Conservation (phyloP, 1,139 yeast species). For the Taphrina confusa region DNA sequence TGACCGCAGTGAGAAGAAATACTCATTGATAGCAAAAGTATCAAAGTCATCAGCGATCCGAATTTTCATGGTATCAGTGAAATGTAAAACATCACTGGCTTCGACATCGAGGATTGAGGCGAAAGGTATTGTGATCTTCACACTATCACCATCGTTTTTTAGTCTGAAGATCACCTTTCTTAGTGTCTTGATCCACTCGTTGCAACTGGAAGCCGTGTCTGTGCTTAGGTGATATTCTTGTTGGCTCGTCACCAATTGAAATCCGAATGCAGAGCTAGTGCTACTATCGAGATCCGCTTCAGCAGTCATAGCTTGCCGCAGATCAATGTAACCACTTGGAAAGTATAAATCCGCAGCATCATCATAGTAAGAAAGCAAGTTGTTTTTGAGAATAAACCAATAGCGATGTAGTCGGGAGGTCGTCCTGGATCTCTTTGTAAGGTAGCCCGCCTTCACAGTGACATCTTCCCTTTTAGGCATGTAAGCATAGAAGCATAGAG, state of each 20-base stretch:
- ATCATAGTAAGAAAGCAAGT: constrained; percentile 67
- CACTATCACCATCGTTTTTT: constrained; percentile 69
- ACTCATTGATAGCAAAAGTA: constrained; percentile 62
- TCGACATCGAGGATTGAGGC: constrained; percentile 66
- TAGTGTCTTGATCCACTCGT: constrained; percentile 74
- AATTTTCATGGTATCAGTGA: constrained; percentile 53
- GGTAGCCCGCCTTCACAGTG: constrained; percentile 55
- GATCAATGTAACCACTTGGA: constrained; percentile 73
- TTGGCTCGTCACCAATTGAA: constrained; percentile 54
- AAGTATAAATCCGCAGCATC: constrained; percentile 78
- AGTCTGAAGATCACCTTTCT: constrained; percentile 77
- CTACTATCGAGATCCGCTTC: constrained; percentile 15
- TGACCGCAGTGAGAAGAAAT: constrained; percentile 66
- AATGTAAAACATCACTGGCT: constrained; percentile 54
- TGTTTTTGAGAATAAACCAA: constrained; percentile 78
- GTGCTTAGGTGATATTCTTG: constrained; percentile 68
- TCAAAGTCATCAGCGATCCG: constrained; percentile 57
- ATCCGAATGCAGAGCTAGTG: constrained; percentile 6
- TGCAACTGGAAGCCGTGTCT: constrained; percentile 70
- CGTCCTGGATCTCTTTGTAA: constrained; percentile 46
- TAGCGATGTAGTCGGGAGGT: constrained; percentile 48
- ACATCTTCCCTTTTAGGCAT: constrained; percentile 60
- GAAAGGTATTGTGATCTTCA: constrained; percentile 74
- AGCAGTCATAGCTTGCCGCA: constrained; percentile 56
- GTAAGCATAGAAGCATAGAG: constrained; percentile 75